Evolutionary conservation across 306 rosid genomes (phyloP), one percentile per base, ranked within the genome.

Genomic region (Echinosophora koreensis): DNA sequence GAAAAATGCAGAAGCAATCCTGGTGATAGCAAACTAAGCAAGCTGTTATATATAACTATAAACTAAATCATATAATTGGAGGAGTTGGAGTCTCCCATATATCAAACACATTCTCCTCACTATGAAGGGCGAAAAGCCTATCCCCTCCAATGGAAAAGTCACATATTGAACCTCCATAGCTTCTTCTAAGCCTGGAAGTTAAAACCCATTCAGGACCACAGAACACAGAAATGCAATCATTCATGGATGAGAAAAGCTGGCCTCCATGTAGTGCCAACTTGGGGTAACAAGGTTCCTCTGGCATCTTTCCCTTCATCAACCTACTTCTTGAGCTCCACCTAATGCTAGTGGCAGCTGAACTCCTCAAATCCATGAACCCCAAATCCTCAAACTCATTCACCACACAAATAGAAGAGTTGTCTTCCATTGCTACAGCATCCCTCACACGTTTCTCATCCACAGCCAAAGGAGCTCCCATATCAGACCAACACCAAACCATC

Each of bases 401-500:
- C 69, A 95, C 97, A 76, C 97, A 95, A 30, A 95, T 86, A 6
- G 93, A 84, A 46, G n/a, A 89, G 2, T 83, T 88, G 14, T 88
- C 97, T 39, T 92, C 97, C 97, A 89, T 92, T 8, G 96, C 97
- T 10, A 95, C 88, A 0, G 97, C 99, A 60, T 95, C 99, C 66
- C 99, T 74, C 44, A 95, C 97, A 35, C 97, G 44, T 71, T 85
- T 92, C 83, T 92, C 97, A 17, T 92, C 96, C 13, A 78, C 91
- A 0, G 85, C 86, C 5, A 87, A 65, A 0, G 92, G 83, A 39
- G 90, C 90, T 13, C 89, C 96, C 30, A 81, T 65, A 65, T 95
- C 99, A 10, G 99, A 90, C 99, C 99, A 95, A 74, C 80, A 83
- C 97, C 97, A 92, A 14, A 92, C 97, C 97, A 92, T 91, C 28